Conservation (phyloP, 192 early-diverging fungal genomes). For the Rhizoclosmatium sp. region DNA sequence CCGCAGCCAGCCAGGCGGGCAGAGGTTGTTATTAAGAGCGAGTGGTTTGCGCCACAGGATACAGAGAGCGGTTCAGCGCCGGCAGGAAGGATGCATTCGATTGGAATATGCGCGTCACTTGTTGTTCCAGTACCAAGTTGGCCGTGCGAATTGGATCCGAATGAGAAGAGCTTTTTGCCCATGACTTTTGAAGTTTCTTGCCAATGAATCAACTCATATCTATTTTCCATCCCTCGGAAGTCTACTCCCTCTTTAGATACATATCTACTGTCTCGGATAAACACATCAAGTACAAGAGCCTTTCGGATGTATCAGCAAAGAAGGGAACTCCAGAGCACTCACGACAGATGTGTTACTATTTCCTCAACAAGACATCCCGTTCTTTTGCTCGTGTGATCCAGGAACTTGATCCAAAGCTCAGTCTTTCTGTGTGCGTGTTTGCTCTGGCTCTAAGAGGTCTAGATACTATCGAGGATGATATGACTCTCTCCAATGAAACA, state of each 20-base stretch:
- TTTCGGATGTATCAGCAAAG: constrained; percentile 50
- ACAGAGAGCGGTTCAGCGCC: constrained; percentile 44
- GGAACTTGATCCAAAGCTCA: constrained; percentile 55
- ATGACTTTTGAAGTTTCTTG: not conserved
- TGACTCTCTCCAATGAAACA: constrained; percentile 81
- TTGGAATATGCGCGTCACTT: constrained; percentile 46
- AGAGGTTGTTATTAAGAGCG: constrained; percentile 54
- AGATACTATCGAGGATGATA: constrained; percentile 99
- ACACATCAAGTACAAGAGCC: constrained; percentile 56
- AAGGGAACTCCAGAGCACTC: constrained; percentile 60
- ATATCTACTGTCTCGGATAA: constrained; percentile 32
- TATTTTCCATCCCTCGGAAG: constrained; percentile 80
- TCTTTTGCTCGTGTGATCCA: constrained; percentile 97
- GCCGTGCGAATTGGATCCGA: constrained; percentile 72
- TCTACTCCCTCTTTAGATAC: constrained; percentile 77
- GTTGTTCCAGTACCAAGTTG: constrained; percentile 66
- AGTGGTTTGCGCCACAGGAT: constrained; percentile 76
- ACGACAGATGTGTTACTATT: constrained; percentile 80
- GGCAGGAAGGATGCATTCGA: constrained; percentile 26
- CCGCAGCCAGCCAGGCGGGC: constrained; percentile 58
- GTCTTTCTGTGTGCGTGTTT: constrained; percentile 85
- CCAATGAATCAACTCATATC: not conserved
- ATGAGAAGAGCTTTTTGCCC: constrained; percentile 52
- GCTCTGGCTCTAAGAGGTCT: constrained; percentile 94
- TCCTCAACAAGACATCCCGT: constrained; percentile 92